Percentiles rank a stretch among this genome's conserved stretches.
Conservation (phyloP, 192 early-diverging fungal species). For the Coemansia sp. region DNA sequence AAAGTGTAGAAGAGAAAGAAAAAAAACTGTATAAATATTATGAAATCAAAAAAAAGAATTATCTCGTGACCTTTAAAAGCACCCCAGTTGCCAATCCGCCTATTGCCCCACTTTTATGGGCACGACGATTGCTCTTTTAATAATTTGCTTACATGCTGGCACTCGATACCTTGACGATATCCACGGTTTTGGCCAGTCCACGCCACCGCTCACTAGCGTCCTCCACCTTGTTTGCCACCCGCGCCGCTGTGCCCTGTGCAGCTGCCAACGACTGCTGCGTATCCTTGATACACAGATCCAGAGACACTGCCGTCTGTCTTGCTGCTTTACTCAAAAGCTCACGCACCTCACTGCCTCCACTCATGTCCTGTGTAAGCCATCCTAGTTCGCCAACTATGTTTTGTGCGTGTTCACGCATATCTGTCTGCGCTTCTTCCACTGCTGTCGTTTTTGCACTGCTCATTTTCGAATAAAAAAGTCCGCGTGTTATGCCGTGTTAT, state of each 20-base stretch:
- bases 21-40: not conserved
- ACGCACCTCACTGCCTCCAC: constrained; percentile 44
- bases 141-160: constrained; percentile 17
- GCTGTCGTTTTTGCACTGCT: constrained; percentile 12
- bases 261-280: constrained; percentile 40
- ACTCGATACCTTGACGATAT: constrained; percentile 43
- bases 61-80: no score
- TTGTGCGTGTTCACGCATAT: constrained; percentile 50
- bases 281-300: constrained; percentile 34
- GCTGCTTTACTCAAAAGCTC: constrained; percentile 35
- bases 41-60: no score
- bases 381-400: constrained; percentile 32
- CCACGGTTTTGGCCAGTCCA: constrained; percentile 39
- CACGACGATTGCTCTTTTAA: not conserved
- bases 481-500: not conserved
- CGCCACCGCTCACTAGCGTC: constrained; percentile 36
- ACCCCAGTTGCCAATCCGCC: no score
- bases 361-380: constrained; percentile 36
- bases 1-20: not conserved
- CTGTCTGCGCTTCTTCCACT: constrained; percentile 41
- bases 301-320: constrained; percentile 28
- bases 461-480: not conserved
- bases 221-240: constrained; percentile 25
- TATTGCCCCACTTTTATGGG: no score
- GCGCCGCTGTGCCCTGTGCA: constrained; percentile 10